phyloP scores from a whole-genome alignment of 805 yeast species.

The Teunomyces aglyptinius region DNA sequence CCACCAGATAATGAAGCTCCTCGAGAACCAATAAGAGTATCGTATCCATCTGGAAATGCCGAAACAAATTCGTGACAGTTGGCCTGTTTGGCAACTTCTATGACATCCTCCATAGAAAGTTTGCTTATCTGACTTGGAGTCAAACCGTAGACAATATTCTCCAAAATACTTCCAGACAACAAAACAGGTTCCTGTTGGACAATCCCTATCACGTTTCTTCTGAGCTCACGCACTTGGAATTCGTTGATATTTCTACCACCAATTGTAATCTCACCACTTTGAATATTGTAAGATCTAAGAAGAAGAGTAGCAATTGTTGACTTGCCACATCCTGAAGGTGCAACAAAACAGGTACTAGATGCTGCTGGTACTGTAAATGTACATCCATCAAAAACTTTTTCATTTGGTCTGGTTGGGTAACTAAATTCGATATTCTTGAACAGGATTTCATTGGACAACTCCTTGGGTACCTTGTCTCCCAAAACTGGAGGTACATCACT shows the following conservation, averaged over 20 bases:
- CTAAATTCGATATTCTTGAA: slow-evolving; percentile 40
- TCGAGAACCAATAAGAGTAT: slow-evolving; percentile 53
- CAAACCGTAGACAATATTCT: slow-evolving; percentile 55
- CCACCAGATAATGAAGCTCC: slow-evolving; percentile 70
- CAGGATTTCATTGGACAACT: slow-evolving; percentile 31
- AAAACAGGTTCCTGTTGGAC: slow-evolving; percentile 65
- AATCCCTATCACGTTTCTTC: slow-evolving; percentile 50
- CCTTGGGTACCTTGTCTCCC: slow-evolving; percentile 27
- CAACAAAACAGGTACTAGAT: slow-evolving; percentile 45
- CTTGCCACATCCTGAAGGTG: slow-evolving; percentile 63
- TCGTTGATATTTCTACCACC: slow-evolving; percentile 51
- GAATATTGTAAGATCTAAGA: slow-evolving; percentile 52
- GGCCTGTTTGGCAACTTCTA: slow-evolving; percentile 48
- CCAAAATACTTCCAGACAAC: slow-evolving; percentile 53
- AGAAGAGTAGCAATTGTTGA: slow-evolving; percentile 55
- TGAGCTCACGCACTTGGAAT: slow-evolving; percentile 48
- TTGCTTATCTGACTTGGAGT: slow-evolving; percentile 33
- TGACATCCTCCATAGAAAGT: slow-evolving; percentile 41
- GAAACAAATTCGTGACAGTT: slow-evolving; percentile 57
- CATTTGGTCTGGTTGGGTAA: slow-evolving; percentile 40
- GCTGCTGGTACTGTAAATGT: slow-evolving; percentile 34
- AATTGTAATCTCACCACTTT: slow-evolving; percentile 46
- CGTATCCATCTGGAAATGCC: slow-evolving; percentile 59
- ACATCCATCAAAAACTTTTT: slow-evolving; percentile 36
- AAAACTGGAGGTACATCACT: slow-evolving; percentile 35